Conservation (phyloP, 116 monocot species). For the Trichopus zeylanicus region DNA sequence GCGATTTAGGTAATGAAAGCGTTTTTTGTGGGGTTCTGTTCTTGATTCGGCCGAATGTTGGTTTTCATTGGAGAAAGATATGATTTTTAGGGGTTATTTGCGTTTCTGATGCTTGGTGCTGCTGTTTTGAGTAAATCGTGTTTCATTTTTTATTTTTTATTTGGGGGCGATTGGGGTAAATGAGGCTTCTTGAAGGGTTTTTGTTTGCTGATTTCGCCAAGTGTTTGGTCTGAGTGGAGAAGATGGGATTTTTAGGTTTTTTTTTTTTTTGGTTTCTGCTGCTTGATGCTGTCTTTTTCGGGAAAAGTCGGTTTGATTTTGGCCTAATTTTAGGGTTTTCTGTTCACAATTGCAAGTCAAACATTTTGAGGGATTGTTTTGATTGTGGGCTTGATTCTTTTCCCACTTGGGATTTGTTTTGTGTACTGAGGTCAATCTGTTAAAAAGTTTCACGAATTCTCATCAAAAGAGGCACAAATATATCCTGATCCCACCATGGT, state of each 20-base stretch:
- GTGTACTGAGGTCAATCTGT: no score
- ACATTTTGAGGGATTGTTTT: neutral
- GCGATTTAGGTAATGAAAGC: neutral
- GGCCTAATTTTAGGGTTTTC: neutral
- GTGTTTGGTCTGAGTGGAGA: no score
- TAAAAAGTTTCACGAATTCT: neutral
- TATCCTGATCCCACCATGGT: neutral
- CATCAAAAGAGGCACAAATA: neutral
- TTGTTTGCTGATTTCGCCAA: no score
- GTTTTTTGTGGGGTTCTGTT: neutral
- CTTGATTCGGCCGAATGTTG: neutral
- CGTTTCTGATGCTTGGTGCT: neutral
- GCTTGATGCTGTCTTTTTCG: neutral
- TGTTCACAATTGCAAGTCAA: neutral
- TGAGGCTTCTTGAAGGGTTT: no score
- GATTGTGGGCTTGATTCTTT: neutral
- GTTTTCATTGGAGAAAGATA: neutral
- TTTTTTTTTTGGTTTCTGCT: neutral
- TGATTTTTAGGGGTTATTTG: neutral
- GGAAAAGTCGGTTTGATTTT: neutral
- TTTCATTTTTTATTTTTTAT: no score
- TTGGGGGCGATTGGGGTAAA: no score
- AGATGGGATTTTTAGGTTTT: no score
- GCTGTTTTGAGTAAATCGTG: neutral
- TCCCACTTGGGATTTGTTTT: no score